Evolutionary conservation across 1,284 basidiomycete species (phyloP).

Genomic region (Agaricales sp.): DNA sequence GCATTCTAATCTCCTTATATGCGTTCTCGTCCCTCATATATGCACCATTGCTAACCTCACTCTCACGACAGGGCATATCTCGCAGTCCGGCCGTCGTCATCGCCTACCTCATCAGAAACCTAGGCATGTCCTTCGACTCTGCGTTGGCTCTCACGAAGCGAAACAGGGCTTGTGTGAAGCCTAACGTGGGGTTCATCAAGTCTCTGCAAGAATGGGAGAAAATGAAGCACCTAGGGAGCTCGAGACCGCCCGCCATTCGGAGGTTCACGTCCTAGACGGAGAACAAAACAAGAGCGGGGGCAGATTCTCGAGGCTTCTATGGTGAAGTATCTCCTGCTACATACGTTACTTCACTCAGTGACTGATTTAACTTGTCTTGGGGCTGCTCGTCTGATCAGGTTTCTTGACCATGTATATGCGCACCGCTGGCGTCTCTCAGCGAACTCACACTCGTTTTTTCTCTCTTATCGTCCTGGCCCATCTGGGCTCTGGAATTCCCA

Average conservation of each 20-base stretch:
- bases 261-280: neutral
- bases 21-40: neutral
- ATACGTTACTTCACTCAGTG: too few species aligned
- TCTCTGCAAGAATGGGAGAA: conserved; percentile 44
- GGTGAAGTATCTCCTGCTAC: too few species aligned
- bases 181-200: conserved; percentile 52
- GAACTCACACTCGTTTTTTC: neutral
- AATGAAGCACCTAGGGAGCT: neutral
- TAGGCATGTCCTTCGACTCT: conserved; percentile 56
- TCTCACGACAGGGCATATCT: conserved; percentile 46
- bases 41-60: neutral
- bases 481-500: too few species aligned
- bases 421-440: neutral
- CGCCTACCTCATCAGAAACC: conserved; percentile 55
- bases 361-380: too few species aligned
- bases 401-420: neutral
- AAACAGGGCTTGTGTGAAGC: conserved; percentile 58
- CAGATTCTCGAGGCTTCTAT: too few species aligned
- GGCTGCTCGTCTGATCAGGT: neutral
- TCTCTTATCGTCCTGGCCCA: too few species aligned
- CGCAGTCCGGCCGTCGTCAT: conserved; percentile 57
- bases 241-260: neutral
- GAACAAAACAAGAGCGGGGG: too few species aligned
- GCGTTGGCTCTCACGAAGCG: conserved; percentile 46
- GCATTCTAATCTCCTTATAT: neutral